phyloP scores from a whole-genome alignment of 805 yeast species.

The Saturnispora besseyi region DNA sequence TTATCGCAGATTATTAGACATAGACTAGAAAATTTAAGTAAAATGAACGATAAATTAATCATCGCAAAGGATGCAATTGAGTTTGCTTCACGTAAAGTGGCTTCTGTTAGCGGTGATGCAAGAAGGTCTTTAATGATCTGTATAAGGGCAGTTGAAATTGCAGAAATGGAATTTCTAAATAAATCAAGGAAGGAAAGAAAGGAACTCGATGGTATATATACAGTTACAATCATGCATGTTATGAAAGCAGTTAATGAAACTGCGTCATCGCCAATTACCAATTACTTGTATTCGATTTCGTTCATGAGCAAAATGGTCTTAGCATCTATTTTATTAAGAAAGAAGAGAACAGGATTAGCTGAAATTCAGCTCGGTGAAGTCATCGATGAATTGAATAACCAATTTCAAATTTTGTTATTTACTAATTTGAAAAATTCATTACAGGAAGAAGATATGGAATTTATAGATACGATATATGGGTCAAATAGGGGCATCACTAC shows the following conservation, averaged over 20 bases:
- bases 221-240: slow-evolving; percentile 65
- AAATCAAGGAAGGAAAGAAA: slow-evolving; percentile 23
- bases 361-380: slow-evolving; percentile 71
- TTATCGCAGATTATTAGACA: slow-evolving; percentile 65
- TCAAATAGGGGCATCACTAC: slow-evolving; percentile 8
- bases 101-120: slow-evolving; percentile 96
- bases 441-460: slow-evolving; percentile 18
- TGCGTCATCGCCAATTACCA: slow-evolving; percentile 61
- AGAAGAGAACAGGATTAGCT: slow-evolving; percentile 57
- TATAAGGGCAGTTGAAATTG: slow-evolving; percentile 81
- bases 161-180: slow-evolving; percentile 51
- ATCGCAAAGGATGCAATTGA: slow-evolving; percentile 70
- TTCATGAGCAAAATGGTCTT: slow-evolving; percentile 64
- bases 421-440: slow-evolving; percentile 23
- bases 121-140: slow-evolving; percentile 85
- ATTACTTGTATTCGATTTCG: slow-evolving; percentile 50
- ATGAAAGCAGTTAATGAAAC: slow-evolving; percentile 75
- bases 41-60: slow-evolving; percentile 34
- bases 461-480: slow-evolving; percentile 23
- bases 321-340: slow-evolving; percentile 55
- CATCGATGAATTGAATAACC: slow-evolving; percentile 60
- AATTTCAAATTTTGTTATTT: slow-evolving; percentile 21
- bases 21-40: slow-evolving; percentile 47
- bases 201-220: slow-evolving; percentile 31
- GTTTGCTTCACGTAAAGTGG: slow-evolving; percentile 88